phyloP scores from a whole-genome alignment of 106 monocot species.

The Vanilla planifolia region DNA sequence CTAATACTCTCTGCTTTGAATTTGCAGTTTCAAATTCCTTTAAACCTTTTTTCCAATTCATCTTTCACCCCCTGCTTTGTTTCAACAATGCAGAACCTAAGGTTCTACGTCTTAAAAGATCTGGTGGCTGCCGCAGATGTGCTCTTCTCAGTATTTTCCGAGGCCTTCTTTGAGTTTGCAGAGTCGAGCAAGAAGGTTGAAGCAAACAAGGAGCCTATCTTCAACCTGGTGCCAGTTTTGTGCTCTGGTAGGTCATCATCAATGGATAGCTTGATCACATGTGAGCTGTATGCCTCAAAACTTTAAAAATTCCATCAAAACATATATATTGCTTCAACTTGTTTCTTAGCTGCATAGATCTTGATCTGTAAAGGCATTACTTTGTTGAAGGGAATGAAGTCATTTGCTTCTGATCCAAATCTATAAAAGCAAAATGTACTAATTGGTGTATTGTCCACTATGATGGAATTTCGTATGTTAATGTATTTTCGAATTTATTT shows the following conservation, averaged over 20 bases:
- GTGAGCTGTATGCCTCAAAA: constrained; percentile 74
- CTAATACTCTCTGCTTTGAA: not conserved
- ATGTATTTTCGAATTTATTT: too few relatives aligned
- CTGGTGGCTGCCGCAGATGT: constrained; percentile 12
- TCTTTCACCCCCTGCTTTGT: not conserved
- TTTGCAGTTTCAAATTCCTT: not conserved
- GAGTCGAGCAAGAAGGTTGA: constrained; percentile 7
- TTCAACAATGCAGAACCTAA: constrained; percentile 45
- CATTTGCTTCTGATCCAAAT: too few relatives aligned
- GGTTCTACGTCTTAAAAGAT: constrained; percentile 46
- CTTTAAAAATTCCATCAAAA: constrained; percentile 19
- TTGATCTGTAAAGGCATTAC: too few relatives aligned
- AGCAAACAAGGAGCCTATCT: constrained; percentile 17
- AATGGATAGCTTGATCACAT: constrained; percentile 65
- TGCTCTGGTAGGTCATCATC: constrained; percentile 53
- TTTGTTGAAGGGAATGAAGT: too few relatives aligned
- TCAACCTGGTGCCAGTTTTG: constrained; percentile 63
- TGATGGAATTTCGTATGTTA: too few relatives aligned
- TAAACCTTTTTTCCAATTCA: not conserved
- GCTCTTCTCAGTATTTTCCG: constrained; percentile 29
- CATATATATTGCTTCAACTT: too few relatives aligned
- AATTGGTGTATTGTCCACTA: too few relatives aligned
- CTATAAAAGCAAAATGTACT: too few relatives aligned
- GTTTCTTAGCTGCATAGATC: too few relatives aligned
- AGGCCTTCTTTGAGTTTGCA: constrained; percentile 42